Percentiles rank a stretch among this genome's conserved stretches.
Evolutionary conservation across 2,329 filamentous ascomycete genomes (phyloP).

Genomic region (Pseudogymnoascus sp.): DNA sequence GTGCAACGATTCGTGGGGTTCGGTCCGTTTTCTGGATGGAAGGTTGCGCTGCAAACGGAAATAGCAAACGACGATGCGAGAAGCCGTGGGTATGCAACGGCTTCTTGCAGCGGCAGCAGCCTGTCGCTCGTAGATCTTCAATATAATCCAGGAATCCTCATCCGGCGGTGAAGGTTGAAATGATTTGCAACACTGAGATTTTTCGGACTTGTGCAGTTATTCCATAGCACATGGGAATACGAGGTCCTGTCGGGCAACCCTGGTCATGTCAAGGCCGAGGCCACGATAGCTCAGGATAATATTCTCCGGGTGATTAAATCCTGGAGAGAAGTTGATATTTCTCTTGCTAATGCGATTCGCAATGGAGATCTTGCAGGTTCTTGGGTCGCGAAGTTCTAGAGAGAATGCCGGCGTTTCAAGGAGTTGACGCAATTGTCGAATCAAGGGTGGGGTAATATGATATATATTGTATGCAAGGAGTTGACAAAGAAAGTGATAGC

Average conservation of each 20-base stretch:
- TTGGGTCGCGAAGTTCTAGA: not conserved
- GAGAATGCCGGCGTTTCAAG: not conserved
- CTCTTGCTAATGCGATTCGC: not conserved
- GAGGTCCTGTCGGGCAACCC: not conserved
- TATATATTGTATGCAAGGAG: not conserved
- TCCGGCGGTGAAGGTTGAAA: not conserved
- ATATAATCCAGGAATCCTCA: slow-evolving; percentile 1
- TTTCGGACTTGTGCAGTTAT: not conserved
- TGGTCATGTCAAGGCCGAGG: not conserved
- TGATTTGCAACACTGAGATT: not conserved
- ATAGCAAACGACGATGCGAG: not conserved
- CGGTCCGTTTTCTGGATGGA: not conserved
- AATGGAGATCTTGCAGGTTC: not conserved
- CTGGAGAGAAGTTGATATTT: not conserved
- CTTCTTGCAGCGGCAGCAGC: not conserved
- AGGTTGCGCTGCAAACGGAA: not conserved
- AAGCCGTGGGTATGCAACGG: not conserved
- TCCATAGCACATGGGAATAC: not conserved
- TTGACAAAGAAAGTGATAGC: not conserved
- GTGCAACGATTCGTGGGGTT: not conserved
- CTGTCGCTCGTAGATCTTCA: not conserved
- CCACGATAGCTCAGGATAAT: not conserved
- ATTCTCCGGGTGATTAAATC: not conserved
- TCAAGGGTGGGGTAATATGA: not conserved
- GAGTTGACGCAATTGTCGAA: too few relatives aligned